phyloP scores from a whole-genome alignment of 1,139 yeast species.

The Suzukiozyma palmioleophila region DNA sequence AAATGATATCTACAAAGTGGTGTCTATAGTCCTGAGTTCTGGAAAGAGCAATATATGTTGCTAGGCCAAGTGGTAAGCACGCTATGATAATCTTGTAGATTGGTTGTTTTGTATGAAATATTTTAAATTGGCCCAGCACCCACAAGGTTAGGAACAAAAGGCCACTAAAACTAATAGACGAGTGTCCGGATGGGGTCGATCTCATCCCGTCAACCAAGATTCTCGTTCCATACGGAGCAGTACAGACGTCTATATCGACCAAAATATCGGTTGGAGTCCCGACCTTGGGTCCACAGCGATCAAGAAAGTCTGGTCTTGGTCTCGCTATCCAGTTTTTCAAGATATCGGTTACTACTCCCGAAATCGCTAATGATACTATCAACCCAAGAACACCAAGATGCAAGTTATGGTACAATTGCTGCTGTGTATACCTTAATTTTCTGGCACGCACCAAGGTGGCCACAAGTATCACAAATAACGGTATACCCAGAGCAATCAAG shows the following conservation, averaged over 20 bases:
- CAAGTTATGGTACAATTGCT: slow-evolving; percentile 15
- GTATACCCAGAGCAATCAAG: slow-evolving; percentile 15
- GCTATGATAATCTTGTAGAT: slow-evolving; percentile 14
- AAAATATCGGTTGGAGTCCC: slow-evolving; percentile 34
- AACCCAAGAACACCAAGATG: slow-evolving; percentile 25
- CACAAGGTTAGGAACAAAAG: slow-evolving; percentile 60
- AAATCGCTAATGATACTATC: slow-evolving; percentile 17
- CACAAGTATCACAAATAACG: slow-evolving; percentile 11
- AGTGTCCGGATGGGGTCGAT: slow-evolving; percentile 81
- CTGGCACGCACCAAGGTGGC: slow-evolving; percentile 8
- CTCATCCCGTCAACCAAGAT: slow-evolving; percentile 67
- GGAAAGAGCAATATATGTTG: slow-evolving; percentile 53
- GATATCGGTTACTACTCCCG: slow-evolving; percentile 53
- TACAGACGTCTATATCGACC: slow-evolving; percentile 31
- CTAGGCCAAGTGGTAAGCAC: slow-evolving; percentile 22
- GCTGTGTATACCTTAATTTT: slow-evolving; percentile 5
- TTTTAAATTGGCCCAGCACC: slow-evolving; percentile 51
- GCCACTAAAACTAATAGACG: slow-evolving; percentile 65
- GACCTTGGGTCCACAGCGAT: slow-evolving; percentile 54
- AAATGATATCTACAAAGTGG: slow-evolving; percentile 61
- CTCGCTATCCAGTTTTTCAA: slow-evolving; percentile 75
- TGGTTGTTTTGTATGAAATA: slow-evolving; percentile 10
- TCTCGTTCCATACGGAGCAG: slow-evolving; percentile 43
- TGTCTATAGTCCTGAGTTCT: slow-evolving; percentile 76
- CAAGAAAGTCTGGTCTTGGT: slow-evolving; percentile 76